Evolutionary conservation across 2,329 filamentous ascomycete species (phyloP).

Genomic region (Pseudogymnoascus sp.): DNA sequence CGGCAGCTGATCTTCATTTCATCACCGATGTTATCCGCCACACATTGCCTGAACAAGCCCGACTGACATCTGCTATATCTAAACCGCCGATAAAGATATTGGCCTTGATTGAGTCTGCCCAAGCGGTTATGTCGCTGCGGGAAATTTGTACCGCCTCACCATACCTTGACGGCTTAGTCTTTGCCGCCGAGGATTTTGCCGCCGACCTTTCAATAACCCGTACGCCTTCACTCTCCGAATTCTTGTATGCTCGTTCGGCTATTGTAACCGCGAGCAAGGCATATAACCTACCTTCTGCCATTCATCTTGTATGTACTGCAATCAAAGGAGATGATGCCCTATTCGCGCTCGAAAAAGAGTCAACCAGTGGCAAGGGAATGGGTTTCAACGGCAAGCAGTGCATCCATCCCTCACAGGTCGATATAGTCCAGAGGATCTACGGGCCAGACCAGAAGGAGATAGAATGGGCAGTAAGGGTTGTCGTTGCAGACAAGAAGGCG

Average conservation of each 20-base stretch:
- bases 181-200: slow-evolving; percentile 91
- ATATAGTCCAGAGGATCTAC: slow-evolving; percentile 66
- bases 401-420: slow-evolving; percentile 83
- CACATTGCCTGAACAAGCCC: slow-evolving; percentile 39
- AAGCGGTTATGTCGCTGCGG: slow-evolving; percentile 64
- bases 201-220: slow-evolving; percentile 79
- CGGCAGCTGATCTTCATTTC: slow-evolving; percentile 63
- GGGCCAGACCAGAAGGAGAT: slow-evolving; percentile 63
- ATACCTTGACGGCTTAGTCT: slow-evolving; percentile 72
- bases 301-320: slow-evolving; percentile 82
- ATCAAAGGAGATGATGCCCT: slow-evolving; percentile 61
- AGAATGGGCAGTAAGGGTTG: slow-evolving; percentile 73
- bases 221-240: slow-evolving; percentile 73
- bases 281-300: slow-evolving; percentile 64
- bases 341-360: slow-evolving; percentile 62
- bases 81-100: slow-evolving; percentile 54
- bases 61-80: slow-evolving; percentile 35
- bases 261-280: slow-evolving; percentile 82
- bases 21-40: slow-evolving; percentile 52
- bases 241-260: slow-evolving; percentile 77
- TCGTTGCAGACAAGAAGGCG: slow-evolving; percentile 75
- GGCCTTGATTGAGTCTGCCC: slow-evolving; percentile 73
- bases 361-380: slow-evolving; percentile 57
- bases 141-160: slow-evolving; percentile 67
- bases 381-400: slow-evolving; percentile 97